Conservation (phyloP, 306 rosid genomes). For the cucumber (Cucumis sativus) region Cucumber_9930_V3 NC_026661.2:8766501-8767000, state of each 20-base stretch:
- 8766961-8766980: neutral
- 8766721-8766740: neutral
- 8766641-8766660: constrained; percentile 83
- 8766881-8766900: constrained; percentile 84
- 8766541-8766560: neutral
- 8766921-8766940: neutral
- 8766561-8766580: no score
- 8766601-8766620: constrained; percentile 34
- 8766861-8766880: constrained; percentile 96
- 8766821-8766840: constrained; percentile 78
- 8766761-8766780: neutral
- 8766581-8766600: neutral
- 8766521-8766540: neutral
- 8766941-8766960: neutral
- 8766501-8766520: neutral
- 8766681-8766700: constrained; percentile 61
- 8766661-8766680: constrained; percentile 92
- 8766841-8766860: constrained; percentile 85
- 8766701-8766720: constrained; percentile 70
- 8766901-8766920: constrained; percentile 58
- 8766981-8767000: neutral
- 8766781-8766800: constrained; percentile 7
- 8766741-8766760: neutral
- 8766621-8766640: constrained; percentile 92
- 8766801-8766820: constrained; percentile 43